These are phyloP conservation scores for Solanum stenotomum DNA, from an alignment of 257 asterid species.

Conservation along the genomic window DNA sequence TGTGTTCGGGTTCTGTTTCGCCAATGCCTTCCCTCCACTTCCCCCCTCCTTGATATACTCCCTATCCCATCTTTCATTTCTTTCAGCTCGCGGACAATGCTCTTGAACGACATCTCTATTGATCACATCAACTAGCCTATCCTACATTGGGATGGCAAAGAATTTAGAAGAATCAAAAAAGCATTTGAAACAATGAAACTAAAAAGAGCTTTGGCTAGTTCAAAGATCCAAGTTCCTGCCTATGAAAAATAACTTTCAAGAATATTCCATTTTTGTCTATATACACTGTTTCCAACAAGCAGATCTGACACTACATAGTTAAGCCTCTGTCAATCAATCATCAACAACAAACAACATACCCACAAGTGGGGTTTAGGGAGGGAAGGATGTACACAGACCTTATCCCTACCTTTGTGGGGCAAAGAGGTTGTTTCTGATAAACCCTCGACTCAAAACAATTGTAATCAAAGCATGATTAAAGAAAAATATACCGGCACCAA, in stretches of 20 bases:
- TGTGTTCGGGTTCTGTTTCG: constrained; percentile 5
- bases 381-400: neutral
- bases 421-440: neutral
- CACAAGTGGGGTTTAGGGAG: neutral
- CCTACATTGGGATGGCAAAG: neutral
- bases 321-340: neutral
- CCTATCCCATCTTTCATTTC: constrained; percentile 24
- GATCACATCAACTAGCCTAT: neutral
- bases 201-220: neutral
- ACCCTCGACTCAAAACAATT: neutral
- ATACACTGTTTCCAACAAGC: neutral
- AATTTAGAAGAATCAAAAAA: neutral
- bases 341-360: neutral
- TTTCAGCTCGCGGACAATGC: constrained; percentile 16
- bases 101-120: constrained; percentile 14
- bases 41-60: constrained; percentile 15
- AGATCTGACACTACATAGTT: neutral
- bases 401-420: neutral
- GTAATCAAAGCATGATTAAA: neutral
- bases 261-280: neutral
- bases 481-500: neutral
- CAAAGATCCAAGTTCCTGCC: neutral
- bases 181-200: neutral
- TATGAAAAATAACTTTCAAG: neutral
- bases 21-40: constrained; percentile 13